phyloP scores from a whole-genome alignment of 495 filamentous ascomycete genomes.

The Thermothielavioides terrestris region DNA sequence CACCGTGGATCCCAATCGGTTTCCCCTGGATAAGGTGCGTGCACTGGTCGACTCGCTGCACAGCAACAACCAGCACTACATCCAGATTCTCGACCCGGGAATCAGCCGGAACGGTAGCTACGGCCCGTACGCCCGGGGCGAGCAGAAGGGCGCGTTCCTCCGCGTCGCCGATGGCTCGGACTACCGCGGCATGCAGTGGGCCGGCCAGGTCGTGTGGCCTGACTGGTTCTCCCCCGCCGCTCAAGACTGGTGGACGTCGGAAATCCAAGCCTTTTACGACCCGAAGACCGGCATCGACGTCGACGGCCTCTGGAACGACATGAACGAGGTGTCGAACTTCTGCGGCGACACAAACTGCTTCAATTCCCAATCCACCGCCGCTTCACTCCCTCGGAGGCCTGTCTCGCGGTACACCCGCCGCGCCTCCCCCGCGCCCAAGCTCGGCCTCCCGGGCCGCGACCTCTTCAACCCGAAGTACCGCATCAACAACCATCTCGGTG shows the following conservation, averaged over 20 bases:
- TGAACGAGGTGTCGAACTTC: conserved; percentile 46
- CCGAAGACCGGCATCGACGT: conserved; percentile 60
- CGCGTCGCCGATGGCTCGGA: conserved; percentile 53
- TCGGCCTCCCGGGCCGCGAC: conserved; percentile 54
- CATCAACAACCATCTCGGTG: conserved; percentile 60
- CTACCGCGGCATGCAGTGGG: conserved; percentile 77
- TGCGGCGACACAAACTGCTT: conserved; percentile 16
- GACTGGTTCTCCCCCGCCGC: conserved; percentile 73
- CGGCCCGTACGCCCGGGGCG: conserved; percentile 53
- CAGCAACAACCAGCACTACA: conserved; percentile 63
- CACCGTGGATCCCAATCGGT: conserved; percentile 62
- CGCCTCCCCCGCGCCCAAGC: conserved; percentile 6
- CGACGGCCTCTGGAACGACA: conserved; percentile 82
- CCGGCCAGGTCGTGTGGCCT: conserved; percentile 70
- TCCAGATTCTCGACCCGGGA: conserved; percentile 82
- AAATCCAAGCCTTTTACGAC: conserved; percentile 64
- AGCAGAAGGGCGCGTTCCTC: conserved; percentile 53
- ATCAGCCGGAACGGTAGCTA: conserved; percentile 56
- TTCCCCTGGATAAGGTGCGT: conserved; percentile 56
- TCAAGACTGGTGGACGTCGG: conserved; percentile 63
- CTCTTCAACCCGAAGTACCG: conserved; percentile 62
- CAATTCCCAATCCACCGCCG: background rate
- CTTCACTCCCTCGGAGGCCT: background rate
- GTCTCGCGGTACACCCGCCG: background rate
- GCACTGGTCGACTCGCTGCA: conserved; percentile 64